phyloP scores from a whole-genome alignment of 768 basidiomycete genomes.

The Asterophora parasitica region DNA sequence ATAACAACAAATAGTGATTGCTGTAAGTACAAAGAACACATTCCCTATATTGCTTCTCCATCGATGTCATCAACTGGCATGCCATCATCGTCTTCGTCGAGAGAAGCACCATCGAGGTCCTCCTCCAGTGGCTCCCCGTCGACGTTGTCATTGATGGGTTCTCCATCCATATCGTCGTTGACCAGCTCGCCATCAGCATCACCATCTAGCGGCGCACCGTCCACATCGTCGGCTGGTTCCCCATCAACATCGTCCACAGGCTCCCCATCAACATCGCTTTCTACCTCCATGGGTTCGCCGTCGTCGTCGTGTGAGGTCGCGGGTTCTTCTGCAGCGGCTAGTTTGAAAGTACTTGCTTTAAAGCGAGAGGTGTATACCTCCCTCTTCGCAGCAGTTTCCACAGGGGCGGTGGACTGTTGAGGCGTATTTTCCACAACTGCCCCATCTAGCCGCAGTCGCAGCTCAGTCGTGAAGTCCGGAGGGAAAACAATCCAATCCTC shows the following conservation, averaged over 20 bases:
- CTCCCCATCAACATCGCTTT: constrained; percentile 36
- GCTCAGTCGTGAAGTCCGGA: constrained; percentile 74
- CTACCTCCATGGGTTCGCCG: constrained; percentile 27
- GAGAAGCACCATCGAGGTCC: constrained; percentile 35
- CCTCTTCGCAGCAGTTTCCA: constrained; percentile 20
- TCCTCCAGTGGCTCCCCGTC: constrained; percentile 42
- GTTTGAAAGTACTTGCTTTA: constrained; percentile 75
- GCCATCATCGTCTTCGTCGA: constrained; percentile 20
- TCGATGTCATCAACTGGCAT: constrained; percentile 19
- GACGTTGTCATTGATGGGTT: constrained; percentile 29
- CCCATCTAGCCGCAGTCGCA: constrained; percentile 75
- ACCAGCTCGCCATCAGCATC: constrained; percentile 44
- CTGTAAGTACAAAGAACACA: too few species aligned
- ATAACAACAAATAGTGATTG: too few species aligned
- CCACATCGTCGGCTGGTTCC: constrained; percentile 29
- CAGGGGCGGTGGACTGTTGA: constrained; percentile 24
- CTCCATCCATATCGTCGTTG: constrained; percentile 24
- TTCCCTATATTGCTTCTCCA: not conserved
- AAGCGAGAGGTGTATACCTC: constrained; percentile 55
- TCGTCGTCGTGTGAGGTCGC: constrained; percentile 22
- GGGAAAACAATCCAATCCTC: constrained; percentile 98
- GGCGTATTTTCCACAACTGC: constrained; percentile 25
- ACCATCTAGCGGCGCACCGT: constrained; percentile 33
- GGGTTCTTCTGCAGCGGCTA: constrained; percentile 39
- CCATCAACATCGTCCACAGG: constrained; percentile 48